Conservation (phyloP, 768 basidiomycete genomes). For the Chlorophyllum brunneum region DNA sequence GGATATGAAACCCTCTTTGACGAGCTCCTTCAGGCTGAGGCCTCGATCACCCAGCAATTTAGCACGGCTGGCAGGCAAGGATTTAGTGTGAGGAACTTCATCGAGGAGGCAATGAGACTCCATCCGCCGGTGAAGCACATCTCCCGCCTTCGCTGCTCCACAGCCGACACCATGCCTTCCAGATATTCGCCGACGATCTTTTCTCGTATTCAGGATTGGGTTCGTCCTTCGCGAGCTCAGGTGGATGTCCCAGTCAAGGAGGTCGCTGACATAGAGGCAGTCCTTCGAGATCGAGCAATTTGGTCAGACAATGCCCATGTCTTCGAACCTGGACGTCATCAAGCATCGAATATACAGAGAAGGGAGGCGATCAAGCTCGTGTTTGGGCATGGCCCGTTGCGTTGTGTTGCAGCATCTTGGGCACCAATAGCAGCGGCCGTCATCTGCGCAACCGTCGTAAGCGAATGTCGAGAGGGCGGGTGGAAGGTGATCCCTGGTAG, state of each 20-base stretch:
- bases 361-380: conserved; percentile 25
- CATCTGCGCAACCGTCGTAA: conserved; percentile 39
- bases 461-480: conserved; percentile 26
- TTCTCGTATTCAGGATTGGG: not conserved
- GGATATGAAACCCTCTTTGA: conserved; percentile 13
- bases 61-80: conserved; percentile 8
- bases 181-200: not conserved
- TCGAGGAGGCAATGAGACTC: conserved; percentile 44
- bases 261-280: conserved; percentile 31
- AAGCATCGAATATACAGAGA: conserved; percentile 18
- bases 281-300: conserved; percentile 28
- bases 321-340: conserved; percentile 38
- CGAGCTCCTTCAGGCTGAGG: conserved; percentile 34
- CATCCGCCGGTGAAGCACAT: conserved; percentile 51
- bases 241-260: conserved; percentile 14
- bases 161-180: conserved; percentile 16
- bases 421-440: conserved; percentile 49
- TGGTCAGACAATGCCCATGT: conserved; percentile 32
- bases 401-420: conserved; percentile 46
- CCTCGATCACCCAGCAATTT: conserved; percentile 29
- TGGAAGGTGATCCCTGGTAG: conserved; percentile 25
- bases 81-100: conserved; percentile 32
- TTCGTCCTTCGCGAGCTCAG: not conserved
- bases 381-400: conserved; percentile 46
- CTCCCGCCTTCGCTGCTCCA: too few species aligned